Percentiles rank a stretch among this genome's conserved stretches.
Conservation (phyloP, 805 yeast genomes). For the Wickerhamomyces mucosus region DNA sequence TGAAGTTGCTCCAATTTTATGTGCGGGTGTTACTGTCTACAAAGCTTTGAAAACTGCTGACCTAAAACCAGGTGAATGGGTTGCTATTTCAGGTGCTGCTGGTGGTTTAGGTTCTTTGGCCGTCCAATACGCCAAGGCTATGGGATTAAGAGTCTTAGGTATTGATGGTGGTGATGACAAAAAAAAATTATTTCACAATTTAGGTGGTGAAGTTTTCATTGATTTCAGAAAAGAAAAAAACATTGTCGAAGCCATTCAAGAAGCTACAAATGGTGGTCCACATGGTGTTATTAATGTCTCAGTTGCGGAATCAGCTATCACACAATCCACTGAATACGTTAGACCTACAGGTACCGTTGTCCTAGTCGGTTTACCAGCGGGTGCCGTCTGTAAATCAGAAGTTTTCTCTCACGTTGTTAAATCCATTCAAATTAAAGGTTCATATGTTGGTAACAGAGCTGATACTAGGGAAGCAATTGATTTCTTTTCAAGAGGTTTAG, state of each 20-base stretch:
- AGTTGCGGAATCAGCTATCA: constrained; percentile 59
- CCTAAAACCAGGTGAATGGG: constrained; percentile 63
- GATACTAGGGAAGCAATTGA: constrained; percentile 78
- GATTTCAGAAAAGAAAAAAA: constrained; percentile 50
- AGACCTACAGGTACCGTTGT: constrained; percentile 65
- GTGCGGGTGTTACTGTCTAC: constrained; percentile 90
- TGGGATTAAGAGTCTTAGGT: constrained; percentile 66
- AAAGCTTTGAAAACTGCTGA: constrained; percentile 80
- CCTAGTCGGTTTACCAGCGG: constrained; percentile 71
- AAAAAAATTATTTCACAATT: constrained; percentile 39
- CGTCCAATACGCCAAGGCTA: constrained; percentile 65
- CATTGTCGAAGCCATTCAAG: constrained; percentile 42
- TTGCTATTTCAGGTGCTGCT: constrained; percentile 70
- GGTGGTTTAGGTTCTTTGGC: constrained; percentile 75
- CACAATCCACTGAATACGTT: constrained; percentile 48
- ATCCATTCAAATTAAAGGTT: constrained; percentile 65
- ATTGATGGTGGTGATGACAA: constrained; percentile 66
- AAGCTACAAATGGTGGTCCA: constrained; percentile 63
- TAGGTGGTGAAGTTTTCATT: constrained; percentile 58
- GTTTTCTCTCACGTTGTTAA: constrained; percentile 70
- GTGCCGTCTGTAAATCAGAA: constrained; percentile 59
- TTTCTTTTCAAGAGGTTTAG: constrained; percentile 63
- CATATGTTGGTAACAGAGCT: constrained; percentile 84
- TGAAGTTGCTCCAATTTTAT: constrained; percentile 68
- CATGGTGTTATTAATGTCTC: constrained; percentile 73